Base-by-base conservation (phyloP, 164 flowering plant species). In the Platanus orientalis region DNA sequence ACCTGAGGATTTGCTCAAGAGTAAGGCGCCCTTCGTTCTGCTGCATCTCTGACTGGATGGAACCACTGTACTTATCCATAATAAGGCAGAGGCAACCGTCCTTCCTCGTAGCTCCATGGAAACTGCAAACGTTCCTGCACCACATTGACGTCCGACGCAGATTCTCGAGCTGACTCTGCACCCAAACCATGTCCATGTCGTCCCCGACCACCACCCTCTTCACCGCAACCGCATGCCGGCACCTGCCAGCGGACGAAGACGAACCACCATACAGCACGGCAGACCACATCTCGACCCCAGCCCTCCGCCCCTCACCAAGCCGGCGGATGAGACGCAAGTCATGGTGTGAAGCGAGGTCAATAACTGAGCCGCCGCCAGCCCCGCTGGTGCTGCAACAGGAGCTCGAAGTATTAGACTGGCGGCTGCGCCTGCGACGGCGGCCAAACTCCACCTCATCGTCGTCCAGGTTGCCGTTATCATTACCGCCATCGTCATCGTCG, bases 101-200 rank as follows among this genome's bases (percentile, higher is more conserved):
- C 78, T 81, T 58, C 69, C 74, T 81, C 26, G 65, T 74, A 6
- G 76, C 84, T 17, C 99, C 99, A 75, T 91, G 96, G 65, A 91
- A 94, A 17, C 88, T 75, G 62, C 99, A 89, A 32, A 94, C 96
- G 76, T 86, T 89, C 56, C 97, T 76, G 59, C 99, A 91, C 99
- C 97, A 91, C 92, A 85, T 91, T 0, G 99, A 85, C 0, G 79
- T 69, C 51, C 89, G 36, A 4, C 9, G 36, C 9, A 32, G 36
- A 32, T 32, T 32, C 36, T 32, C 36, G 9, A 32, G 36, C 9
- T 32, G 36, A 32, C 36, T 32, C 9, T 32, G 9, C 36, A 32
- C 36, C 36, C 36, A 32, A 32, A 32, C 36, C 36, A 32, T 4
- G 9, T 32, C 36, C 36, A 32, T 32, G 36, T 32, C 36, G 9